phyloP scores from a whole-genome alignment of 768 basidiomycete genomes.

The Mycena albidolilacea region DNA sequence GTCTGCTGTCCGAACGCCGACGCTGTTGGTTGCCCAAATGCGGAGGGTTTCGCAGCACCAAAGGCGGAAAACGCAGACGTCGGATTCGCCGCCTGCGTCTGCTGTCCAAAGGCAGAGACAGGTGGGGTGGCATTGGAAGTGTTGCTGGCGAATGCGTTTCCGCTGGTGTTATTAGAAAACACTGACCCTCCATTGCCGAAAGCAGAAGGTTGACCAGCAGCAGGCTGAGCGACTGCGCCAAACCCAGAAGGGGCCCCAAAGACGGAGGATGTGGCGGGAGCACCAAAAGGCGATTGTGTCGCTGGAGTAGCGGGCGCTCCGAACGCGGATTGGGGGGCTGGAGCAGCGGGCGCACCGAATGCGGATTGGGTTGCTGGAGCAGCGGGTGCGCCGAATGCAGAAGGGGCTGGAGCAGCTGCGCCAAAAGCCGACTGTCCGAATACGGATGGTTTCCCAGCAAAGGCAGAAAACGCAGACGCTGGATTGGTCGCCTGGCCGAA shows the following conservation, averaged over 20 bases:
- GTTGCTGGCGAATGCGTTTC: slow-evolving; percentile 27
- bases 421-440: slow-evolving; percentile 46
- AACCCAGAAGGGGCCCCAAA: slow-evolving; percentile 51
- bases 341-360: slow-evolving; percentile 48
- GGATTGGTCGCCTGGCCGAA: background rate
- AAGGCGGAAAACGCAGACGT: slow-evolving; percentile 52
- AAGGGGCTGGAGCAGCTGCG: slow-evolving; percentile 36
- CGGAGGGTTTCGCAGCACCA: slow-evolving; percentile 50
- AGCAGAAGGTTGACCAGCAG: slow-evolving; percentile 5
- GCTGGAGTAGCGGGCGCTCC: slow-evolving; percentile 14
- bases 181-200: slow-evolving; percentile 20
- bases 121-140: slow-evolving; percentile 51
- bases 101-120: slow-evolving; percentile 46
- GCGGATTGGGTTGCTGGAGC: slow-evolving; percentile 48
- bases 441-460: slow-evolving; percentile 1
- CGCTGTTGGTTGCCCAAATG: slow-evolving; percentile 53
- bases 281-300: slow-evolving; percentile 39
- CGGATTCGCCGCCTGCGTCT: slow-evolving; percentile 39
- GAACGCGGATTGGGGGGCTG: slow-evolving; percentile 43
- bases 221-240: slow-evolving; percentile 43
- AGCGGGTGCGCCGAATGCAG: slow-evolving; percentile 42
- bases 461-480: slow-evolving; percentile 13
- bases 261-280: slow-evolving; percentile 30
- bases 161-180: slow-evolving; percentile 13
- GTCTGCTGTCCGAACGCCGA: slow-evolving; percentile 24